These are phyloP conservation scores for Paratrypanosoma confusum DNA, from an alignment of 208 protist species.

Conservation along the genomic window DNA sequence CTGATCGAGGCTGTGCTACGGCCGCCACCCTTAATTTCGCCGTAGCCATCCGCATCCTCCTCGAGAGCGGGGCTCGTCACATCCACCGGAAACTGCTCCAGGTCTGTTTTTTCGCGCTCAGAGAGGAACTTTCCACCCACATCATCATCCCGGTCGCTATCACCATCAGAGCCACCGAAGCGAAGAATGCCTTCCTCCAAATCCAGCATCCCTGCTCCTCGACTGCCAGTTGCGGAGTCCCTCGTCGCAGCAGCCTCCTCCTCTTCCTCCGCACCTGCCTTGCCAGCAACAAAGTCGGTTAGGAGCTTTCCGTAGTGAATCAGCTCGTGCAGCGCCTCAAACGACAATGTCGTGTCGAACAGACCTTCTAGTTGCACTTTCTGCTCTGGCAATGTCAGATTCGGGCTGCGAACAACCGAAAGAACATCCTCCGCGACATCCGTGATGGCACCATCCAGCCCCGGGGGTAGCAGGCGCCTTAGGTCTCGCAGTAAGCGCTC, in stretches of 20 bases:
- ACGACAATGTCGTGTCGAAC: slow-evolving; percentile 50
- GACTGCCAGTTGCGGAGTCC: no score
- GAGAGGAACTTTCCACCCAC: no score
- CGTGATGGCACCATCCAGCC: slow-evolving; percentile 57
- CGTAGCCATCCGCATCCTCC: neutral
- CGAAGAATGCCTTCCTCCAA: no score
- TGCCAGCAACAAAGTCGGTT: slow-evolving; percentile 65
- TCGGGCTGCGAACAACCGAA: slow-evolving; percentile 39
- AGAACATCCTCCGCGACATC: slow-evolving; percentile 73
- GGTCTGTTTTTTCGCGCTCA: no score
- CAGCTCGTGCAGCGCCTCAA: slow-evolving; percentile 47
- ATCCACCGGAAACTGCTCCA: no score
- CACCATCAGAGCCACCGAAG: no score
- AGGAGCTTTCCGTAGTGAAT: slow-evolving; percentile 65
- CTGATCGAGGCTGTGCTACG: slow-evolving; percentile 15
- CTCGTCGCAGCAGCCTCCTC: no score
- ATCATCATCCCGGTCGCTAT: no score
- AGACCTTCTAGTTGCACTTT: slow-evolving; percentile 48
- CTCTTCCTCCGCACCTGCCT: no score
- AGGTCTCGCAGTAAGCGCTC: slow-evolving; percentile 71
- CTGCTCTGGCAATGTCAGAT: slow-evolving; percentile 25
- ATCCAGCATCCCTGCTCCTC: no score
- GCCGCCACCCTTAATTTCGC: neutral
- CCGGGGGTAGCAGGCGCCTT: slow-evolving; percentile 64
- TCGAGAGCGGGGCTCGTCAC: no score